These are phyloP conservation scores for Colletotrichum godetiae DNA, from an alignment of 2,329 filamentous ascomycete genomes.

Conservation along the genomic window DNA sequence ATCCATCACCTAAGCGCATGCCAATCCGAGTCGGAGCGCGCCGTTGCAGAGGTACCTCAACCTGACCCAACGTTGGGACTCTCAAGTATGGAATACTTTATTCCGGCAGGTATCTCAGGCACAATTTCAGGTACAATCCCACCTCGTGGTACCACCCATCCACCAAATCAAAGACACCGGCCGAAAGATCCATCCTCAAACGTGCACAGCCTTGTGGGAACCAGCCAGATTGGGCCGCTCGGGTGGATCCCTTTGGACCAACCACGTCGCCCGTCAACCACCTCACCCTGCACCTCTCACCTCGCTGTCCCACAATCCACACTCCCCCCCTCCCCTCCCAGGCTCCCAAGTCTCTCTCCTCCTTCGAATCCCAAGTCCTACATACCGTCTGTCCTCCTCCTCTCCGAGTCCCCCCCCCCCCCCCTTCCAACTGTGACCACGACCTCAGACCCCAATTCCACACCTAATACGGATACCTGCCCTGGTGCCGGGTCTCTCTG, in stretches of 20 bases:
- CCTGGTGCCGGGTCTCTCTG: constrained; percentile 8
- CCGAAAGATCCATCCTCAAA: constrained; percentile 37
- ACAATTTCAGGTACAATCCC: constrained; percentile 5
- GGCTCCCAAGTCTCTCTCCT: neutral
- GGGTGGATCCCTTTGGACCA: constrained; percentile 12
- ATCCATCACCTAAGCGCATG: constrained; percentile 16
- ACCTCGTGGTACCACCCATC: neutral
- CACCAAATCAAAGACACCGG: constrained; percentile 12
- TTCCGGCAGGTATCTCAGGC: neutral
- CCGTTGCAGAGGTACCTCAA: constrained; percentile 30
- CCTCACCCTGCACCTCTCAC: neutral
- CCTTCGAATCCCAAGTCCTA: too few species aligned
- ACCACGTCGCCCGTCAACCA: constrained; percentile 8
- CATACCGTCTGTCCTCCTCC: neutral
- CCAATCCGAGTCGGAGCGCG: constrained; percentile 30
- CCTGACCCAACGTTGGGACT: neutral
- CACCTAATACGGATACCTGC: neutral
- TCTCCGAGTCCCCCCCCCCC: neutral
- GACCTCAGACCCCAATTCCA: constrained; percentile 17
- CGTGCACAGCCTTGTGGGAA: constrained; percentile 39
- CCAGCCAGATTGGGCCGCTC: constrained; percentile 24
- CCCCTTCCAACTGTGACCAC: constrained; percentile 10
- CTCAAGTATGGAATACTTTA: neutral
- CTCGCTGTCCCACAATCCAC: neutral
- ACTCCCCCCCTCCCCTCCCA: neutral